A percentile compares a stretch with the other conserved stretches of the same genome.
Conservation (phyloP, 441 rosid species). For the Pelargonium australe region DNA sequence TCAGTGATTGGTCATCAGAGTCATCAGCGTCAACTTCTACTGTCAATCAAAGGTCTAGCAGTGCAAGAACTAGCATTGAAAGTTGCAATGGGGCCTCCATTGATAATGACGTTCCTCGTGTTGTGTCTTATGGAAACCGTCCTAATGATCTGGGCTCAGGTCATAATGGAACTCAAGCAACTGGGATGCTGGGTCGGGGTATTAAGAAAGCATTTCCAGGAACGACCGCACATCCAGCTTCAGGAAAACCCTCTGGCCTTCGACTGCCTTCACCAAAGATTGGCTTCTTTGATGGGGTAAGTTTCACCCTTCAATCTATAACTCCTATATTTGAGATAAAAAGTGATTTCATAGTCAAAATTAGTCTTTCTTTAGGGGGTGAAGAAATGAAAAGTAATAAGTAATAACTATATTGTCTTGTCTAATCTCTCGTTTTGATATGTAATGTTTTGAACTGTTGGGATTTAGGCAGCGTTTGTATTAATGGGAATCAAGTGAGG, state of each 20-base stretch:
- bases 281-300: constrained; percentile 97
- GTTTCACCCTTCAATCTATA: constrained; percentile 28
- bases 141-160: constrained; percentile 27
- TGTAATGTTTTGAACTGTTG: too few species aligned
- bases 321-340: constrained; percentile 1
- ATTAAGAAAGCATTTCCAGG: constrained; percentile 34
- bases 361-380: background rate
- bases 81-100: constrained; percentile 23
- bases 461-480: too few species aligned
- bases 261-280: constrained; percentile 91
- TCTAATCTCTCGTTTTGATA: too few species aligned
- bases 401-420: too few species aligned
- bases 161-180: constrained; percentile 31
- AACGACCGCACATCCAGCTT: constrained; percentile 33
- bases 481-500: too few species aligned
- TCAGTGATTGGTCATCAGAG: constrained; percentile 67
- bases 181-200: constrained; percentile 21
- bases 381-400: too few species aligned
- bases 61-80: constrained; percentile 41
- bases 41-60: constrained; percentile 40
- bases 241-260: constrained; percentile 72
- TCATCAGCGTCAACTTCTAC: constrained; percentile 51
- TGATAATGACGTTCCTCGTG: constrained; percentile 24
- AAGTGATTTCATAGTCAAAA: background rate
- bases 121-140: constrained; percentile 27